Evolutionary conservation across 1,139 yeast species (phyloP).

Genomic region (Meyerozyma elateridarum): DNA sequence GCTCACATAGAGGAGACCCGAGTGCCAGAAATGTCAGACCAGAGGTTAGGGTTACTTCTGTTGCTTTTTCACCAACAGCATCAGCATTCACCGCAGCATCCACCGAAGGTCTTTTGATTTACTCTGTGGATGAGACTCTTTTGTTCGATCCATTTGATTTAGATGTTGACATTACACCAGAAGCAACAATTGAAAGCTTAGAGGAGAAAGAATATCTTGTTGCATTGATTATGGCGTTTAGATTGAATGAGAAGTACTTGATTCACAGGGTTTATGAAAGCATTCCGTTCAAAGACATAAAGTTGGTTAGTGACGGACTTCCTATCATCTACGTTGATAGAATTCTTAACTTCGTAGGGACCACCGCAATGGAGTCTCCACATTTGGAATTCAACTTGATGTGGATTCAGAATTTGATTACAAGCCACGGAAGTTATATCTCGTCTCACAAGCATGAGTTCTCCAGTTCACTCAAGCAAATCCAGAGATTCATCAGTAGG

Average conservation of each 20-base stretch:
- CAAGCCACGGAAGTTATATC: slow-evolving; percentile 75
- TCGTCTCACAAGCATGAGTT: slow-evolving; percentile 59
- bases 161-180: slow-evolving; percentile 89
- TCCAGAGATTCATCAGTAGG: slow-evolving; percentile 72
- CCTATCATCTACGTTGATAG: slow-evolving; percentile 76
- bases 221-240: slow-evolving; percentile 89
- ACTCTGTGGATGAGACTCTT: slow-evolving; percentile 70
- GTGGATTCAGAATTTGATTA: slow-evolving; percentile 71
- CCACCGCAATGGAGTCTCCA: slow-evolving; percentile 55
- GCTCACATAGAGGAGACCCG: slow-evolving; percentile 86
- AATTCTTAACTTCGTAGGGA: slow-evolving; percentile 67
- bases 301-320: slow-evolving; percentile 57
- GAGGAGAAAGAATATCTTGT: slow-evolving; percentile 65
- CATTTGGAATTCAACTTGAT: slow-evolving; percentile 80
- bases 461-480: slow-evolving; percentile 60
- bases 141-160: slow-evolving; percentile 93
- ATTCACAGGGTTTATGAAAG: slow-evolving; percentile 71
- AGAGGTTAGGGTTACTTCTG: slow-evolving; percentile 70
- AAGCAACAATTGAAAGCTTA: slow-evolving; percentile 59
- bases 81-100: slow-evolving; percentile 92
- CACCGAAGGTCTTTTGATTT: slow-evolving; percentile 86
- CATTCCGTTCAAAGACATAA: slow-evolving; percentile 71
- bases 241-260: slow-evolving; percentile 77
- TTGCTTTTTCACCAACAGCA: slow-evolving; percentile 87
- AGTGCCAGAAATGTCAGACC: slow-evolving; percentile 74